Conservation (phyloP, 2,329 filamentous ascomycete genomes). For the Pleoardoris graminearum region DNA sequence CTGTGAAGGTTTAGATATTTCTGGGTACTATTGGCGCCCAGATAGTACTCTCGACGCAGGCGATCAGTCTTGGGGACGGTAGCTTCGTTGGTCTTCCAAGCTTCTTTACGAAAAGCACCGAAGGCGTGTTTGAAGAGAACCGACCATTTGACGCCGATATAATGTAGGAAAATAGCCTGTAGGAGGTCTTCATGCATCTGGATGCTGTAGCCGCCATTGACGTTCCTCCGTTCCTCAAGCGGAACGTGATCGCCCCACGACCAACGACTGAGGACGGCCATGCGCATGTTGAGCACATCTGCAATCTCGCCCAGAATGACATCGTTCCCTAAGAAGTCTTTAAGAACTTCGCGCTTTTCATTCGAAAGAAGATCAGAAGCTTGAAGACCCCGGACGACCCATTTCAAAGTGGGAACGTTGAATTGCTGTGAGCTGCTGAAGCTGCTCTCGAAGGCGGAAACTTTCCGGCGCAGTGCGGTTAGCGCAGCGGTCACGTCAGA, state of each 20-base stretch:
- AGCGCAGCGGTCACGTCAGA: conserved; percentile 21
- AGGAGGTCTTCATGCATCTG: conserved; percentile 39
- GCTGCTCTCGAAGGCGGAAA: conserved; percentile 26
- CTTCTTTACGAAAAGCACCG: conserved; percentile 20
- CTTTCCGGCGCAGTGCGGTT: conserved; percentile 20
- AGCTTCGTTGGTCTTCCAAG: conserved; percentile 25
- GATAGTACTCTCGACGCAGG: conserved; percentile 31
- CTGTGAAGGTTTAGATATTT: conserved; percentile 18
- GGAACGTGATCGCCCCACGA: conserved; percentile 35
- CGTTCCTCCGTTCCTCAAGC: conserved; percentile 34
- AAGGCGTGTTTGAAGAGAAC: conserved; percentile 37
- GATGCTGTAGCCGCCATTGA: conserved; percentile 34
- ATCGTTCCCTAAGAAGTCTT: conserved; percentile 39
- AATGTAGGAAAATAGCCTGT: conserved; percentile 40
- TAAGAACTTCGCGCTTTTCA: conserved; percentile 39
- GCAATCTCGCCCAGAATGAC: conserved; percentile 36
- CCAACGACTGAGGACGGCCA: conserved; percentile 33
- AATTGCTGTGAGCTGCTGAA: conserved; percentile 36
- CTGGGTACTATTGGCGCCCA: conserved; percentile 16
- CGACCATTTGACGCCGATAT: conserved; percentile 39
- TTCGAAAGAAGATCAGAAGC: conserved; percentile 51
- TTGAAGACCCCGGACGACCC: conserved; percentile 51
- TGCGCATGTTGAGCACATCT: conserved; percentile 39
- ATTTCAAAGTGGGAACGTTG: conserved; percentile 38
- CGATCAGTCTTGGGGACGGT: conserved; percentile 23